Percentiles rank a stretch among this genome's conserved stretches.
Conservation (phyloP, 1,284 basidiomycete species). For the Chiua sp. region DNA sequence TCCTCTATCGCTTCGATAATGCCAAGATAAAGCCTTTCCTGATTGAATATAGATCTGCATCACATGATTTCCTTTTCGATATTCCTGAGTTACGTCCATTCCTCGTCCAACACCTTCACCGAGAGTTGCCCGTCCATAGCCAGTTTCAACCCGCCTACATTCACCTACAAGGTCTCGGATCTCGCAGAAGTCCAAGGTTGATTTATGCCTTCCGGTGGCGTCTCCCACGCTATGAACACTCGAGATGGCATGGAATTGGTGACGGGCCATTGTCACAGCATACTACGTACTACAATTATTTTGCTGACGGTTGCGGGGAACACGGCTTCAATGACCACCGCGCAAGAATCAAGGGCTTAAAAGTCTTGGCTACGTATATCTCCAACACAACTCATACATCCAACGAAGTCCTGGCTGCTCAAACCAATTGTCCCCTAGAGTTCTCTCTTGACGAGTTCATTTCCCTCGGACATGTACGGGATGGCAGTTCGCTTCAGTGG, state of each 20-base stretch:
- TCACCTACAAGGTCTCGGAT: not conserved
- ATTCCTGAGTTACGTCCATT: conserved; percentile 1
- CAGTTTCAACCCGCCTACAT: not conserved
- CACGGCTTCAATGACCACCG: not conserved
- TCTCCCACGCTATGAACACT: not conserved
- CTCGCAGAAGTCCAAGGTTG: not conserved
- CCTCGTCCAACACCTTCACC: not conserved
- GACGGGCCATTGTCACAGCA: not conserved
- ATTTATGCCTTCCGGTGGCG: not conserved
- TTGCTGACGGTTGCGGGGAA: not conserved
- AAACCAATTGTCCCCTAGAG: conserved; percentile 40
- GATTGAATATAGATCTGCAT: not conserved
- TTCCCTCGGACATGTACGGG: conserved; percentile 46
- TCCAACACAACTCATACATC: conserved; percentile 36
- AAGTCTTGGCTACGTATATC: not conserved
- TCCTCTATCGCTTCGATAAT: not conserved
- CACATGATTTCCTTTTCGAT: not conserved
- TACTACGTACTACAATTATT: not conserved
- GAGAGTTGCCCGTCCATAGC: not conserved
- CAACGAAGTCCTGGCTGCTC: conserved; percentile 46
- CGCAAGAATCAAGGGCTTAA: too few species aligned
- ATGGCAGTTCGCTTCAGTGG: conserved; percentile 52
- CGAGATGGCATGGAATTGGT: not conserved
- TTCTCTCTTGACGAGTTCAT: conserved; percentile 47
- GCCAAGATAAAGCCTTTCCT: not conserved